Evolutionary conservation across 441 rosid species (phyloP).

Genomic region (Populus hybrid): DNA sequence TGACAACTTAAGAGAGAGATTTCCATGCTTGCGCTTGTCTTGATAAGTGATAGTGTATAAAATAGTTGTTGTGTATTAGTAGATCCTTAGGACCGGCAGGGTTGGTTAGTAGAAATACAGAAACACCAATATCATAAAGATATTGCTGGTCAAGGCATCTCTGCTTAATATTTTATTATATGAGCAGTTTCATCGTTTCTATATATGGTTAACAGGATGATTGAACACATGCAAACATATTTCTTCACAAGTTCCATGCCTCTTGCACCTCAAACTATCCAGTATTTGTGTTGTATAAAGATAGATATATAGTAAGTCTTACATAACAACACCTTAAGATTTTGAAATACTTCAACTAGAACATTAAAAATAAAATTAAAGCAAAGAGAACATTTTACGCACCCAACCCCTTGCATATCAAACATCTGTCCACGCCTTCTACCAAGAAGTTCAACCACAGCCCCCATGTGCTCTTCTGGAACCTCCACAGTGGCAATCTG

Average conservation of each 20-base stretch:
- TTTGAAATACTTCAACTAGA: background rate
- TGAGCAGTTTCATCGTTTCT: background rate
- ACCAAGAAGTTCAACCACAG: conserved; percentile 98
- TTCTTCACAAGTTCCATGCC: background rate
- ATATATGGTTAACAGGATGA: background rate
- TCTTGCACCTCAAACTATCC: conserved; percentile 13
- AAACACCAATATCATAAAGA: background rate
- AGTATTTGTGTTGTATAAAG: background rate
- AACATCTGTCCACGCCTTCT: conserved; percentile 94
- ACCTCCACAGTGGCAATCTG: conserved; percentile 95
- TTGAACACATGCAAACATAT: background rate
- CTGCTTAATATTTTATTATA: background rate
- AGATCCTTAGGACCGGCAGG: background rate
- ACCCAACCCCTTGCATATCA: conserved; percentile 95
- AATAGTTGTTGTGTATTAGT: background rate
- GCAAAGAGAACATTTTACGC: conserved; percentile 23
- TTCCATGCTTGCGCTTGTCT: background rate
- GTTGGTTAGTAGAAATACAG: background rate
- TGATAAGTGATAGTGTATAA: background rate
- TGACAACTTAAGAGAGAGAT: background rate
- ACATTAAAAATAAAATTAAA: conserved; percentile 9
- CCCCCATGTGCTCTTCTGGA: conserved; percentile 93
- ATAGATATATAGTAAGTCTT: background rate
- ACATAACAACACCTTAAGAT: background rate
- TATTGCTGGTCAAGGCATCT: background rate